Evolutionary conservation across 352 stramenopile species (phyloP).

Genomic region (Bremia lactucae): DNA sequence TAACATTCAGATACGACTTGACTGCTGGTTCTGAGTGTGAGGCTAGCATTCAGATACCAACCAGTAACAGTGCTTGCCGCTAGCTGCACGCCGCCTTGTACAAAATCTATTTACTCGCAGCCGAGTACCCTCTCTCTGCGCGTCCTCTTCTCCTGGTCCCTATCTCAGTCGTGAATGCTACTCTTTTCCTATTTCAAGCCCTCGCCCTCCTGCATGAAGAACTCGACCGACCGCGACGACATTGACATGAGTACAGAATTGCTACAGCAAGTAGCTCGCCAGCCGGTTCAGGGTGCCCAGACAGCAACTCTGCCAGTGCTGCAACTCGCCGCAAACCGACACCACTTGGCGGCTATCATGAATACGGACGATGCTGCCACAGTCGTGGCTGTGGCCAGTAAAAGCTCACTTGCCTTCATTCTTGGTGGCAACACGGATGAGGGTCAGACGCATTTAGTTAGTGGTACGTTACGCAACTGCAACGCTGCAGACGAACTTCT

Average conservation of each 20-base stretch:
- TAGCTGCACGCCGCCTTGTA: constrained; percentile 3
- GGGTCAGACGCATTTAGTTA: constrained; percentile 8
- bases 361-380: constrained; percentile 13
- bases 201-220: constrained; percentile 24
- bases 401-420: constrained; percentile 38
- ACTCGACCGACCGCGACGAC: constrained; percentile 10
- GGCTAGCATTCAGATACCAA: constrained; percentile 15
- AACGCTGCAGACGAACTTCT: constrained; percentile 6
- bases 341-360: constrained; percentile 20
- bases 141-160: constrained; percentile 9
- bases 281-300: constrained; percentile 4
- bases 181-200: constrained; percentile 8
- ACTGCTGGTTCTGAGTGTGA: constrained; percentile 5
- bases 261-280: constrained; percentile 6
- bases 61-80: constrained; percentile 9
- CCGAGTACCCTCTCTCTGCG: constrained; percentile 6
- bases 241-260: constrained; percentile 16
- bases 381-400: constrained; percentile 13
- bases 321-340: constrained; percentile 12
- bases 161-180: constrained; percentile 26
- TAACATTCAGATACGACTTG: constrained; percentile 15
- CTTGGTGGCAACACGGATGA: constrained; percentile 24
- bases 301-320: constrained; percentile 2
- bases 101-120: constrained; percentile 12
- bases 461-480: constrained; percentile 19